Conservation (phyloP, 352 stramenopile genomes). For the Globisporangium solare region DNA sequence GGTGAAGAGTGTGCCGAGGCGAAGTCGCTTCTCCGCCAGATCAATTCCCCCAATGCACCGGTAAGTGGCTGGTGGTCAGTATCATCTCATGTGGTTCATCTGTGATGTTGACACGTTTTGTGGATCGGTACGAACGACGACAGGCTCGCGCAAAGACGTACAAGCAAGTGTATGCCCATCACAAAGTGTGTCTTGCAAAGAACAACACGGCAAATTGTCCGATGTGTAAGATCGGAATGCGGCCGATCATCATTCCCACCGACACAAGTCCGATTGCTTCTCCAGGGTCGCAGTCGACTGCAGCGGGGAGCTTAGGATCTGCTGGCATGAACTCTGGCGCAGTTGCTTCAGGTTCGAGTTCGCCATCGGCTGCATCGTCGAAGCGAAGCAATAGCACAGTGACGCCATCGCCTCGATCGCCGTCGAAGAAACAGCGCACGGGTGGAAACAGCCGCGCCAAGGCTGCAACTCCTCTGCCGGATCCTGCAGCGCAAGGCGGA, state of each 20-base stretch:
- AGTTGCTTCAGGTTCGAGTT: slow-evolving; percentile 13
- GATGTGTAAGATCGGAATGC: slow-evolving; percentile 81
- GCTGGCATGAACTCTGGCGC: not conserved
- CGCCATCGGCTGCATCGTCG: slow-evolving; percentile 31
- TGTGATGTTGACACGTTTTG: not conserved
- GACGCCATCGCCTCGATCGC: slow-evolving; percentile 63
- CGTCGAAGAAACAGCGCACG: slow-evolving; percentile 63
- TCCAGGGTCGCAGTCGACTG: slow-evolving; percentile 18
- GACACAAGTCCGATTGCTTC: slow-evolving; percentile 22
- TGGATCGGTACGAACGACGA: not conserved
- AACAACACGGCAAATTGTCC: slow-evolving; percentile 78
- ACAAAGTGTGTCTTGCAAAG: slow-evolving; percentile 76
- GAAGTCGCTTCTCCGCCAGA: slow-evolving; percentile 72
- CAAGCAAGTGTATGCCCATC: slow-evolving; percentile 80
- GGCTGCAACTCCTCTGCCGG: slow-evolving; percentile 22
- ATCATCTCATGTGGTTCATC: slow-evolving; percentile 1
- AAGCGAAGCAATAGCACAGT: slow-evolving; percentile 57
- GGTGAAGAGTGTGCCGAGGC: slow-evolving; percentile 73
- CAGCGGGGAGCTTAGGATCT: not conserved
- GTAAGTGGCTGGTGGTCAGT: slow-evolving; percentile 13
- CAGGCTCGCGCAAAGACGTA: slow-evolving; percentile 78
- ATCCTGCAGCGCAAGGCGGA: slow-evolving; percentile 19
- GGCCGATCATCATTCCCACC: slow-evolving; percentile 51
- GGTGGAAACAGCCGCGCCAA: slow-evolving; percentile 33
- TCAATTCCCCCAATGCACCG: slow-evolving; percentile 62